Evolutionary conservation across 257 asterid genomes (phyloP).

Genomic region (Lavandula angustifolia): DNA sequence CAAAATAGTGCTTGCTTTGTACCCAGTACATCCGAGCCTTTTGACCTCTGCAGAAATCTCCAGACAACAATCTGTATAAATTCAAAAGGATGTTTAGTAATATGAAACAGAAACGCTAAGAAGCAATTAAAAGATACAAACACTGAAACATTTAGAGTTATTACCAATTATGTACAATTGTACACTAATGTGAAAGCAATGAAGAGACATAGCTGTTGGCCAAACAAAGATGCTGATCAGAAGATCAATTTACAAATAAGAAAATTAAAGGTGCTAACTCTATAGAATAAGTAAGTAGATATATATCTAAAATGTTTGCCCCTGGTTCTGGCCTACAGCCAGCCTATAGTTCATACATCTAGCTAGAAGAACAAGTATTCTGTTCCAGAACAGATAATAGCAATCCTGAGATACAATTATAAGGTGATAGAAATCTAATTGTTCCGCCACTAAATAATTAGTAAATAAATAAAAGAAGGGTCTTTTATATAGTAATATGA

Average conservation of each 20-base stretch:
- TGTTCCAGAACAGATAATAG: conserved; percentile 4
- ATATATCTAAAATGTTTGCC: background rate
- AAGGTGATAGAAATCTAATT: too few relatives aligned
- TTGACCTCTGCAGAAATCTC: conserved; percentile 83
- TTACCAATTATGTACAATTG: background rate
- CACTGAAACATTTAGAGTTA: conserved; percentile 9
- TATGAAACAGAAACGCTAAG: conserved; percentile 6
- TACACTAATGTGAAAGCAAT: background rate
- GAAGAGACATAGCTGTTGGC: background rate
- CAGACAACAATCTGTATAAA: conserved; percentile 85
- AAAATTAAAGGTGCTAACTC: background rate
- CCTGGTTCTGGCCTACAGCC: background rate
- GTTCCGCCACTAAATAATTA: too few relatives aligned
- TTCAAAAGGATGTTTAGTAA: conserved; percentile 15
- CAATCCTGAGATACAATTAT: background rate
- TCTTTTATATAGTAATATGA: too few relatives aligned
- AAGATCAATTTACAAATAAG: background rate
- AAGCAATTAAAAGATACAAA: background rate
- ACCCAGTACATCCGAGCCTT: conserved; percentile 86
- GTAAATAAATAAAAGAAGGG: too few relatives aligned
- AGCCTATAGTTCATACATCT: background rate
- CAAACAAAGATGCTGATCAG: background rate
- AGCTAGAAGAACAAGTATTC: background rate
- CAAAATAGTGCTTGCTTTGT: conserved; percentile 83
- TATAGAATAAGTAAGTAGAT: background rate